Conservation (phyloP, 306 rosid species). For the Vigna nakashimae region DNA sequence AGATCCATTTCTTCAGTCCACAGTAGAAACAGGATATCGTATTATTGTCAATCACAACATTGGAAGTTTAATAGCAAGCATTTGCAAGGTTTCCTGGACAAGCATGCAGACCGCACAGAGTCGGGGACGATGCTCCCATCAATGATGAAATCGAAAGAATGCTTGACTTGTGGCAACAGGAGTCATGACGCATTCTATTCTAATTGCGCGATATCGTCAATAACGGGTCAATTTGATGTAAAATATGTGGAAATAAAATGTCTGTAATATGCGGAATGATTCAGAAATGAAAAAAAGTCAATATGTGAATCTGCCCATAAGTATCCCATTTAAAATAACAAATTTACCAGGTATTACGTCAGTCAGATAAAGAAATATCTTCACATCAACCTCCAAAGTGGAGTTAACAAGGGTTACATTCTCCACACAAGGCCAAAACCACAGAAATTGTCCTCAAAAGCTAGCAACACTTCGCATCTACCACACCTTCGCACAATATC, state of each 20-base stretch:
- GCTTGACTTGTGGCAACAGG: constrained; percentile 10
- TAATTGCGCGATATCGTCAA: background rate
- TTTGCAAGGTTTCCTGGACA: too few relatives aligned
- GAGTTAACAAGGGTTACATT: constrained; percentile 31
- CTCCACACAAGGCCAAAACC: constrained; percentile 8
- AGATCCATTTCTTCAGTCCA: constrained; percentile 73
- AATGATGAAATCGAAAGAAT: constrained; percentile 4
- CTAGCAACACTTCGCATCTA: constrained; percentile 12
- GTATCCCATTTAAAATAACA: constrained; percentile 22
- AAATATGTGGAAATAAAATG: constrained; percentile 19
- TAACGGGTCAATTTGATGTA: background rate
- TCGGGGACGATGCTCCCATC: background rate
- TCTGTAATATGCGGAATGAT: background rate
- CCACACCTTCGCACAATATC: constrained; percentile 36
- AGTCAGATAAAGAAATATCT: constrained; percentile 1
- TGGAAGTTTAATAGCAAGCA: background rate
- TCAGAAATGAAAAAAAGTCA: background rate
- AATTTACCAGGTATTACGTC: constrained; percentile 1
- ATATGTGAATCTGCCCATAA: background rate
- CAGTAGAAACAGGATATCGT: constrained; percentile 36
- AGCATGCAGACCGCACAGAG: background rate
- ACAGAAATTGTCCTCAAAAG: constrained; percentile 11
- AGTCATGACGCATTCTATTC: background rate
- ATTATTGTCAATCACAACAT: background rate
- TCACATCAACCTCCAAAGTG: constrained; percentile 8